phyloP scores from a whole-genome alignment of 2,329 filamentous ascomycete species.

The Diaporthe caulivora region DNA sequence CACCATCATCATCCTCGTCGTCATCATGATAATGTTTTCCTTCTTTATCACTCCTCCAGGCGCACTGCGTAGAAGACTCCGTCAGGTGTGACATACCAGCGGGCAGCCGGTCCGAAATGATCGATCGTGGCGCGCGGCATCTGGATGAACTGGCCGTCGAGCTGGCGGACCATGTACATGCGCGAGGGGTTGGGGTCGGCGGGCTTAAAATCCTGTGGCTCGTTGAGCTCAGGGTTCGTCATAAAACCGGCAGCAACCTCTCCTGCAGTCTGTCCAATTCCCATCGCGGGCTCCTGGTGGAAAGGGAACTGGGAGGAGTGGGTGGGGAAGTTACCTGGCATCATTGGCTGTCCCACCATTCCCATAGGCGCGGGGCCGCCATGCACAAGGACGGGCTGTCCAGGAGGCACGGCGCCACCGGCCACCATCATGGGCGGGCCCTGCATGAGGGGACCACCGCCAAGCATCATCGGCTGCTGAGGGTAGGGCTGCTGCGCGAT shows the following conservation, averaged over 20 bases:
- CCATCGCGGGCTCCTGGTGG: constrained; percentile 62
- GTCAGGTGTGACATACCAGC: constrained; percentile 70
- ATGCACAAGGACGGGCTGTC: constrained; percentile 35
- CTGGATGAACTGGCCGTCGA: constrained; percentile 71
- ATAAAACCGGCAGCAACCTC: constrained; percentile 62
- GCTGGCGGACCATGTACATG: constrained; percentile 72
- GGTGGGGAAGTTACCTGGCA: constrained; percentile 55
- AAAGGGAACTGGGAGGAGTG: constrained; percentile 43
- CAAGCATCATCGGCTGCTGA: constrained; percentile 38
- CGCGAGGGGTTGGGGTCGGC: constrained; percentile 70
- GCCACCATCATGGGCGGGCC: constrained; percentile 40
- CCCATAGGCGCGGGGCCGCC: constrained; percentile 38
- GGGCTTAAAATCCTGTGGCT: constrained; percentile 74
- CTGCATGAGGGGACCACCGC: constrained; percentile 14
- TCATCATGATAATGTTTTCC: background rate
- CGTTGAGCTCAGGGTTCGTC: constrained; percentile 63
- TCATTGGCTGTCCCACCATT: constrained; percentile 45
- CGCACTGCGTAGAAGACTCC: constrained; percentile 73
- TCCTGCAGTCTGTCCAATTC: constrained; percentile 63
- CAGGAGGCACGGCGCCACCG: constrained; percentile 36
- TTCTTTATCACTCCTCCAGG: constrained; percentile 49
- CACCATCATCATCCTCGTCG: background rate
- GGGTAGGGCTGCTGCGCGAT: constrained; percentile 42
- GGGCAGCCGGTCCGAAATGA: constrained; percentile 61
- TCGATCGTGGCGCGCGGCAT: constrained; percentile 72